A percentile compares a stretch with the other conserved stretches of the same genome.
Evolutionary conservation across 2,329 filamentous ascomycete species (phyloP).

Genomic region (Pseudogymnoascus sp.): DNA sequence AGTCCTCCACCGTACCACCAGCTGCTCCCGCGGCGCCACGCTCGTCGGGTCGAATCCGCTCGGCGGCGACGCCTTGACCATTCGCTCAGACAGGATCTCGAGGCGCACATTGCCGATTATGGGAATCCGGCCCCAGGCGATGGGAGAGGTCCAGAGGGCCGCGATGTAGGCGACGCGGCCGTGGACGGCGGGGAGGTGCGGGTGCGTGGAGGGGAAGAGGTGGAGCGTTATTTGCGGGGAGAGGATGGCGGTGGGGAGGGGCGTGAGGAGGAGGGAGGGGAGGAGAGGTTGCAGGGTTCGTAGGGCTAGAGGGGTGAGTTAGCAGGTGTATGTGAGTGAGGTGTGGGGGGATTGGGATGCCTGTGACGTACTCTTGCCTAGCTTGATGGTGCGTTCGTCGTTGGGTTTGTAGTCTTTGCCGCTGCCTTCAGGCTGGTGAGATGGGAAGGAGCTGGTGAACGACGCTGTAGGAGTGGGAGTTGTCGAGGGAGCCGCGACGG

Average conservation of each 20-base stretch:
- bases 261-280: conserved; percentile 57
- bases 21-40: conserved; percentile 52
- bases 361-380: conserved; percentile 50
- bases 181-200: conserved; percentile 83
- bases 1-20: conserved; percentile 86
- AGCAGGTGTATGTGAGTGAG: not conserved
- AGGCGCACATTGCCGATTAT: conserved; percentile 84
- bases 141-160: conserved; percentile 88
- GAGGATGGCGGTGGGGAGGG: conserved; percentile 65
- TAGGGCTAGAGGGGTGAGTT: conserved; percentile 40
- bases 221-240: conserved; percentile 63
- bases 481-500: not conserved
- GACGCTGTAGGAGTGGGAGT: not conserved
- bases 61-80: conserved; percentile 40
- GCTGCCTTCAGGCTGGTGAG: conserved; percentile 12
- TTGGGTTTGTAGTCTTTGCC: conserved; percentile 32
- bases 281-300: conserved; percentile 56
- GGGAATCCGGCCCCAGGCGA: conserved; percentile 90
- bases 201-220: conserved; percentile 68
- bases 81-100: conserved; percentile 80
- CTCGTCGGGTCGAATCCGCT: conserved; percentile 16
- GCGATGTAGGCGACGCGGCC: conserved; percentile 86
- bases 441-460: conserved; percentile 34
- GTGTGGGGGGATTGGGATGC: not conserved
- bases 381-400: conserved; percentile 52